Percentiles rank a stretch among this genome's conserved stretches.
Evolutionary conservation across 1,284 basidiomycete genomes (phyloP).

Genomic region (Trichosporon faecale): DNA sequence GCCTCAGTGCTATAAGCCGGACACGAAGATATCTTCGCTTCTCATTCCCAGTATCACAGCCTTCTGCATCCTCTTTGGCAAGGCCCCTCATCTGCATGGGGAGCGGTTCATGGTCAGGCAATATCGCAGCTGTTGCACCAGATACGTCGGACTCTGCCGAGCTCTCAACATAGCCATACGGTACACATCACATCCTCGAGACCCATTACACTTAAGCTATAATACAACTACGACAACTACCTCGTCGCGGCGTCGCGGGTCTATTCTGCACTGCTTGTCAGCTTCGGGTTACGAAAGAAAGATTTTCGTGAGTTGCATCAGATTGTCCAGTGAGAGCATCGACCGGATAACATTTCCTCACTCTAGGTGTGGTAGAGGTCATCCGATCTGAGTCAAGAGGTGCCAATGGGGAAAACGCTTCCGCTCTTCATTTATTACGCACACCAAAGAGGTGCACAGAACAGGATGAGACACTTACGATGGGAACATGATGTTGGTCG

Average conservation of each 20-base stretch:
- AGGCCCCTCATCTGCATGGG: too few species aligned
- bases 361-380: not conserved
- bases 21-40: too few species aligned
- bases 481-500: not conserved
- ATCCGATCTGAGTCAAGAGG: slow-evolving; percentile 4
- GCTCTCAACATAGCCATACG: not conserved
- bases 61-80: too few species aligned
- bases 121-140: too few species aligned
- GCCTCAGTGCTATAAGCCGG: too few species aligned
- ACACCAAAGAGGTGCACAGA: not conserved
- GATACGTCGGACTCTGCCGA: too few species aligned
- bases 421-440: slow-evolving; percentile 10
- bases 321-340: slow-evolving; percentile 12
- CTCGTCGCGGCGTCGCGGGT: not conserved
- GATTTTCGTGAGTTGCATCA: not conserved
- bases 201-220: not conserved
- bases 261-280: not conserved
- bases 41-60: too few species aligned
- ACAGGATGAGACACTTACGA: not conserved
- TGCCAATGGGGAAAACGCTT: slow-evolving; percentile 10
- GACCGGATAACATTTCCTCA: not conserved
- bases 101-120: too few species aligned
- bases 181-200: not conserved
- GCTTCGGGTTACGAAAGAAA: not conserved
- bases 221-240: not conserved